These are phyloP conservation scores for Akanthomyces muscarius DNA, from an alignment of 2,329 filamentous ascomycete genomes.

Conservation along the genomic window DNA sequence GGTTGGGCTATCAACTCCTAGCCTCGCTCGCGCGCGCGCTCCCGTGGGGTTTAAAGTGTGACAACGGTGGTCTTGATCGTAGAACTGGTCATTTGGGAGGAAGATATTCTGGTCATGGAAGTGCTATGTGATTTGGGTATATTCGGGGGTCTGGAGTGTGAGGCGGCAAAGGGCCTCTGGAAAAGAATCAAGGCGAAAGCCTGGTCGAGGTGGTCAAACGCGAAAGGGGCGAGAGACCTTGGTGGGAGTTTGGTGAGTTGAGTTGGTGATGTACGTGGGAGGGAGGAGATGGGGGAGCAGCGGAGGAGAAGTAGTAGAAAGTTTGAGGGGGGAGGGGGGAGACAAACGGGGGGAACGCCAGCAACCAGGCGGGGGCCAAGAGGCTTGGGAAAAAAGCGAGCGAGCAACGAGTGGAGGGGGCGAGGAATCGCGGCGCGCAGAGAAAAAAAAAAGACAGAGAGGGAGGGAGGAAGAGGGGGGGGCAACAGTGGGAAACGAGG, in stretches of 20 bases:
- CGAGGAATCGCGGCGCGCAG: constrained; percentile 1
- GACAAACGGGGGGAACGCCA: neutral
- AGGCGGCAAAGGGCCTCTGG: constrained; percentile 14
- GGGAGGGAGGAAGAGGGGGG: constrained; percentile 9
- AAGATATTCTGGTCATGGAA: constrained; percentile 40
- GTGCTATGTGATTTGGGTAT: constrained; percentile 19
- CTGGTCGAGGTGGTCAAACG: neutral
- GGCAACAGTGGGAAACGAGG: constrained; percentile 8
- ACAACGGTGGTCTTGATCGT: constrained; percentile 50
- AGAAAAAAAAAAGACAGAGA: neutral
- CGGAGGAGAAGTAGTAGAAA: constrained; percentile 15
- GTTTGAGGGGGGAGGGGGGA: constrained; percentile 14
- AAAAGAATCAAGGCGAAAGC: neutral
- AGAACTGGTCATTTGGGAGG: constrained; percentile 50
- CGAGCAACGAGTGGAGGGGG: constrained; percentile 2
- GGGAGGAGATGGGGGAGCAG: constrained; percentile 13
- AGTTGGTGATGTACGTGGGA: constrained; percentile 8
- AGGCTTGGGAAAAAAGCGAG: constrained; percentile 12
- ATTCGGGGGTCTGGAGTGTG: constrained; percentile 3
- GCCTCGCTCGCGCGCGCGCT: constrained; percentile 57
- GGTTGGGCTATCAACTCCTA: constrained; percentile 18
- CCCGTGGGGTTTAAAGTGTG: constrained; percentile 70
- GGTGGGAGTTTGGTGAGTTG: constrained; percentile 3
- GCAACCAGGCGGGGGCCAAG: constrained; percentile 13
- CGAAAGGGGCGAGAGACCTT: constrained; percentile 3